Conservation (phyloP, 805 yeast species). For the Starmerella cellae region DNA sequence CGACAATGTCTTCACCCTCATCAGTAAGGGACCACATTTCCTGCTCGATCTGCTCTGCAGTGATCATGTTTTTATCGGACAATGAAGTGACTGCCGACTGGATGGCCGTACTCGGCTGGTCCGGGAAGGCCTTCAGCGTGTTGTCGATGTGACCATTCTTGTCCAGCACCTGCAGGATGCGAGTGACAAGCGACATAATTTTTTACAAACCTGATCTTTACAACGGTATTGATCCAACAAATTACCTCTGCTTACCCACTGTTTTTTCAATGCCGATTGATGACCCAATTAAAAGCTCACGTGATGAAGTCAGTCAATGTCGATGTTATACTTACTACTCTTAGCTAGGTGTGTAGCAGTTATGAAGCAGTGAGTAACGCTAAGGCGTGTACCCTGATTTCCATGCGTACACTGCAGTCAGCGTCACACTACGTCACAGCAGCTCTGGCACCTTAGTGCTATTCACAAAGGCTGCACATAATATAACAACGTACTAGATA, state of each 20-base stretch:
- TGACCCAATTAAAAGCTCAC: neutral
- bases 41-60: slow-evolving; percentile 55
- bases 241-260: neutral
- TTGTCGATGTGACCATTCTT: slow-evolving; percentile 49
- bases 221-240: too few relatives aligned
- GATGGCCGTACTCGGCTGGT: slow-evolving; percentile 26
- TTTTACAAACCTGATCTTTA: too few relatives aligned
- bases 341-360: too few relatives aligned
- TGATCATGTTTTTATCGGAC: slow-evolving; percentile 69
- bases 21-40: slow-evolving; percentile 62
- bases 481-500: too few relatives aligned
- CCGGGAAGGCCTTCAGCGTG: slow-evolving; percentile 56
- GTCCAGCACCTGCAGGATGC: slow-evolving; percentile 36
- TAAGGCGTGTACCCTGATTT: too few relatives aligned
- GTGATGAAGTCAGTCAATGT: too few relatives aligned
- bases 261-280: neutral
- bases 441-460: too few relatives aligned
- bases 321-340: too few relatives aligned
- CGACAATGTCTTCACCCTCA: slow-evolving; percentile 71
- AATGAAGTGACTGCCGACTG: slow-evolving; percentile 75
- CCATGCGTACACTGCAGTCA: too few relatives aligned
- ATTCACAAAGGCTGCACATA: too few relatives aligned
- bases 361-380: too few relatives aligned
- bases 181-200: slow-evolving; percentile 15
- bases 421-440: too few relatives aligned